Evolutionary conservation across 495 filamentous ascomycete genomes (phyloP).

Genomic region (Daldinia caldariorum): DNA sequence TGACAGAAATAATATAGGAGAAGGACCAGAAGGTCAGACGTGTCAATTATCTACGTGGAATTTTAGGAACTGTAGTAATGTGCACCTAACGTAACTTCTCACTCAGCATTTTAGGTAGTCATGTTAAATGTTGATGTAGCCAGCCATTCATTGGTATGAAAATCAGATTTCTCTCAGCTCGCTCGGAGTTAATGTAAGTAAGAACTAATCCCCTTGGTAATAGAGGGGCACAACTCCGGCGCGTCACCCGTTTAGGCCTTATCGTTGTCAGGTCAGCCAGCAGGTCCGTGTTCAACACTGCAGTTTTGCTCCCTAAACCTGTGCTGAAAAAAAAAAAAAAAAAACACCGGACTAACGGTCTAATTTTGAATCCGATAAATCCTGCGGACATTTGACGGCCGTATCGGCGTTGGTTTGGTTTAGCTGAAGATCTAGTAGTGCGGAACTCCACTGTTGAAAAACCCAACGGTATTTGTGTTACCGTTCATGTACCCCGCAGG

Average conservation of each 20-base stretch:
- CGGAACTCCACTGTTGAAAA: no score
- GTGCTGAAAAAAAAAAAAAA: neutral
- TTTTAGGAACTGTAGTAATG: neutral
- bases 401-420: neutral
- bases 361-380: slow-evolving; percentile 2
- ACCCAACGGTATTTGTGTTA: no score
- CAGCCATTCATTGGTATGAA: neutral
- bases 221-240: neutral
- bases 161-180: neutral
- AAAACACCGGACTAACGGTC: neutral
- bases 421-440: neutral
- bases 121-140: no score
- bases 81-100: no score
- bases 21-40: neutral
- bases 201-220: slow-evolving; percentile 4
- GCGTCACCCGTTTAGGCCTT: neutral
- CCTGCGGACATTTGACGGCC: neutral
- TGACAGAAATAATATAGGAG: neutral
- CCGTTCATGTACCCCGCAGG: no score
- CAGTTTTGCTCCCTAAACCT: neutral
- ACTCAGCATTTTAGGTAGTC: neutral
- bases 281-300: slow-evolving; percentile 9
- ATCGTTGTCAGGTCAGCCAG: slow-evolving; percentile 1
- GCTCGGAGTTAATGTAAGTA: neutral
- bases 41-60: neutral